Evolutionary conservation across 768 basidiomycete species (phyloP).

Genomic region (Lepiota brunneoincarnata): DNA sequence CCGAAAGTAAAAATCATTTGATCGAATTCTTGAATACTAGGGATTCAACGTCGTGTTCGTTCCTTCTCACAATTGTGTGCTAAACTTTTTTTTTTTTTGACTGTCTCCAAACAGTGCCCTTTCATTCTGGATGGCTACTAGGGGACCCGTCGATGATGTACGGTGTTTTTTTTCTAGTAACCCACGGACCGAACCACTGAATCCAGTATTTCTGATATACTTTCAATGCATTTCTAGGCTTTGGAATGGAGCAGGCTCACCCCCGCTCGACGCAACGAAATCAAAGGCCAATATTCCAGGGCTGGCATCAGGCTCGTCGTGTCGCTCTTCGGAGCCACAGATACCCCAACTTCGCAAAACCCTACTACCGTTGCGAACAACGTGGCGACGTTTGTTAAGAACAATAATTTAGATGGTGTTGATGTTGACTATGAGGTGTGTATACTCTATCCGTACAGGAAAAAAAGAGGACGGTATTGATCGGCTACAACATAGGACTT

Average conservation of each 20-base stretch:
- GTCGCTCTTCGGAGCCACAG: conserved; percentile 58
- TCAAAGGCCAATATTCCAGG: conserved; percentile 51
- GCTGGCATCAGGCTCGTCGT: conserved; percentile 62
- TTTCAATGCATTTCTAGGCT: conserved; percentile 27
- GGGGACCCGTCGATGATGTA: conserved; percentile 57
- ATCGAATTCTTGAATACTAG: conserved; percentile 22
- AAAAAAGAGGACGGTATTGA: not conserved
- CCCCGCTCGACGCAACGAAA: conserved; percentile 38
- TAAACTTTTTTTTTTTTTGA: not conserved
- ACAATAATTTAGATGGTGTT: conserved; percentile 62
- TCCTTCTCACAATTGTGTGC: not conserved
- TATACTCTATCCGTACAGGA: not conserved
- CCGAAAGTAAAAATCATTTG: too few relatives aligned
- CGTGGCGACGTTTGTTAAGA: conserved; percentile 62
- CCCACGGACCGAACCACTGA: not conserved
- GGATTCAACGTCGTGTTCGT: conserved; percentile 60
- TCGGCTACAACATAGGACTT: conserved; percentile 48
- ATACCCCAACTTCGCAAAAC: conserved; percentile 54
- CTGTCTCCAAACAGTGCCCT: conserved; percentile 31
- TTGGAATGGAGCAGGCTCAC: conserved; percentile 50
- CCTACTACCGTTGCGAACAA: conserved; percentile 58
- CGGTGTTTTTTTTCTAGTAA: not conserved
- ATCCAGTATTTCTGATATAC: not conserved
- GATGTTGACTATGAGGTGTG: conserved; percentile 70
- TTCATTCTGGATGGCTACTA: conserved; percentile 54